A percentile compares a stretch with the other conserved stretches of the same genome.
Evolutionary conservation across 2,329 filamentous ascomycete genomes (phyloP).

Genomic region (Emydomyces testavorans): DNA sequence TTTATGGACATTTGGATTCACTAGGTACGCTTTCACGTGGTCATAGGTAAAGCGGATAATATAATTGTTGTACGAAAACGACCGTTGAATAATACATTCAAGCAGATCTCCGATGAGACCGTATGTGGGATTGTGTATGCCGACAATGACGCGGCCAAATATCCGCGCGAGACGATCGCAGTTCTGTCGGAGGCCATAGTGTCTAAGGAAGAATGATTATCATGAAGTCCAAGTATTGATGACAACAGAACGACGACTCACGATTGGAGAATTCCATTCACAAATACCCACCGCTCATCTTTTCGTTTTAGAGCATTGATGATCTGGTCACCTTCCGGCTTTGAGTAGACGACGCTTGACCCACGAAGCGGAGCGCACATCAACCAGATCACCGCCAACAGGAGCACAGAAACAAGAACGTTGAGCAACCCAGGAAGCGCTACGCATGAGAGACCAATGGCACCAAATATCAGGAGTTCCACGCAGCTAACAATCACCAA

Average conservation of each 20-base stretch:
- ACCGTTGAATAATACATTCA: conserved; percentile 66
- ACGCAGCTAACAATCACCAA: conserved; percentile 11
- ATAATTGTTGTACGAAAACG: conserved; percentile 58
- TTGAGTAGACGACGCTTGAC: conserved; percentile 6
- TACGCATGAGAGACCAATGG: neutral
- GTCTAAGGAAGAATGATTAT: conserved; percentile 18
- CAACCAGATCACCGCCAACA: conserved; percentile 8
- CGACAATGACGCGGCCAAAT: conserved; percentile 58
- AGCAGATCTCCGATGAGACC: conserved; percentile 66
- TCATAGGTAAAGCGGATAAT: conserved; percentile 52
- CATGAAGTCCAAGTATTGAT: neutral
- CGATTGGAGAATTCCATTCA: conserved; percentile 17
- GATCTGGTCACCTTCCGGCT: neutral
- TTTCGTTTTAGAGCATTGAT: neutral
- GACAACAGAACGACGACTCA: conserved; percentile 7
- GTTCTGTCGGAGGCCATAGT: conserved; percentile 59
- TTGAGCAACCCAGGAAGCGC: conserved; percentile 14
- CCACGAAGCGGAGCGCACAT: conserved; percentile 13
- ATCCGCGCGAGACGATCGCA: conserved; percentile 59
- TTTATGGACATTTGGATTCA: conserved; percentile 52
- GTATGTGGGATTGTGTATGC: conserved; percentile 63
- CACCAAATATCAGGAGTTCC: conserved; percentile 6
- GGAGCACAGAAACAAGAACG: conserved; percentile 2
- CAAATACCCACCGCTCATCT: conserved; percentile 17
- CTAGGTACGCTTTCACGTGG: conserved; percentile 51